phyloP scores from a whole-genome alignment of 306 rosid species.

The Fagus sylvatica region DNA sequence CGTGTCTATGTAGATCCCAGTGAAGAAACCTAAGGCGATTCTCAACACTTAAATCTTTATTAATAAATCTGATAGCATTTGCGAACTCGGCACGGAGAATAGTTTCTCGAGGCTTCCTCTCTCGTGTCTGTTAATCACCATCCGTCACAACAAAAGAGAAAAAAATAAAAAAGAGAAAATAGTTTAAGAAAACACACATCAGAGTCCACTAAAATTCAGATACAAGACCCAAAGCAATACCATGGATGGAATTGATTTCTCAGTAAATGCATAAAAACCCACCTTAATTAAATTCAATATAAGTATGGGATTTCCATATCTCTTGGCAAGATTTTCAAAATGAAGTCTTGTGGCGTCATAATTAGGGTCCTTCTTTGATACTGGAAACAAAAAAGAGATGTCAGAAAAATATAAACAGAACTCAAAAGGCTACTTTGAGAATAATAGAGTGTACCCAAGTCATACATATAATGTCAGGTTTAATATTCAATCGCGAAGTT shows the following conservation, averaged over 20 bases:
- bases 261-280: conserved; percentile 16
- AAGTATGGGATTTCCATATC: conserved; percentile 94
- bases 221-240: conserved; percentile 7
- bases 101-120: conserved; percentile 92
- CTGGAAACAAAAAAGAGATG: conserved; percentile 39
- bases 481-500: conserved; percentile 78
- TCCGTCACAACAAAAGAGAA: conserved; percentile 1
- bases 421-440: conserved; percentile 9
- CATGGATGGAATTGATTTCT: conserved; percentile 13
- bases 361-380: conserved; percentile 61
- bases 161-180: not conserved
- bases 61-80: conserved; percentile 73
- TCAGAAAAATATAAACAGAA: conserved; percentile 24
- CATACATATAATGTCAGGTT: conserved; percentile 90
- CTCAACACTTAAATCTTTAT: conserved; percentile 52
- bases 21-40: conserved; percentile 70
- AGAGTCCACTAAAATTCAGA: conserved; percentile 17
- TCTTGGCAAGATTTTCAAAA: conserved; percentile 77
- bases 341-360: conserved; percentile 91
- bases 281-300: conserved; percentile 97
- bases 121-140: conserved; percentile 56
- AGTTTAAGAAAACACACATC: conserved; percentile 11
- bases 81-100: conserved; percentile 81
- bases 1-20: conserved; percentile 88
- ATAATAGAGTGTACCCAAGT: conserved; percentile 7